Percentiles rank a stretch among this genome's conserved stretches.
Conservation (phyloP, 768 basidiomycete species). For the Tricholoma furcatifolium region DNA sequence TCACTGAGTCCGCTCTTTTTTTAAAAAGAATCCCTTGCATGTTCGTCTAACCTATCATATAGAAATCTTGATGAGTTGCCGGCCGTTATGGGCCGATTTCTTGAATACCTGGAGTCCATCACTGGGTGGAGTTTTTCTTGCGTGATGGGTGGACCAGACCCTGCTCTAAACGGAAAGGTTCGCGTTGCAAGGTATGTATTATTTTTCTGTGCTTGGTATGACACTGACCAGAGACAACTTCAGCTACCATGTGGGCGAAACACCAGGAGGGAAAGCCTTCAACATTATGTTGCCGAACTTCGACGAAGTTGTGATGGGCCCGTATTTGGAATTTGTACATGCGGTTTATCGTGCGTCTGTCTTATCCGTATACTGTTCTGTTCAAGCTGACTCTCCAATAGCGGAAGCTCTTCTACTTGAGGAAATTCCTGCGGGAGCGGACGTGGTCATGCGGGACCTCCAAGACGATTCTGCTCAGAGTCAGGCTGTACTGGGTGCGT, state of each 20-base stretch:
- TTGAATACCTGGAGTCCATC: not conserved
- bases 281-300: constrained; percentile 1
- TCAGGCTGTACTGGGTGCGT: too few species aligned
- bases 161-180: too few species aligned
- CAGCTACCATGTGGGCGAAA: not conserved
- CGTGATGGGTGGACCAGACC: constrained; percentile 7
- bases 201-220: not conserved
- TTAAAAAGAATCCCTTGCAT: not conserved
- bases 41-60: not conserved
- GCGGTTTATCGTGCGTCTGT: constrained; percentile 7
- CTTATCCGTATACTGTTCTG: too few species aligned
- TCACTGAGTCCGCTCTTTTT: too few species aligned
- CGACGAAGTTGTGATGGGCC: constrained; percentile 2
- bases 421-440: too few species aligned
- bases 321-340: constrained; percentile 7
- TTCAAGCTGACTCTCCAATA: too few species aligned
- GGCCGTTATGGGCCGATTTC: not conserved
- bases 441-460: too few species aligned
- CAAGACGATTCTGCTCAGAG: too few species aligned
- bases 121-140: constrained; percentile 1
- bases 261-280: constrained; percentile 1
- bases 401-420: too few species aligned
- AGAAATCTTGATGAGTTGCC: constrained; percentile 3
- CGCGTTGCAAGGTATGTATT: not conserved
- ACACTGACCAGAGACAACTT: too few species aligned